Base-by-base conservation (phyloP, 1,284 basidiomycete species). In the Cutaneotrichosporon sp. region DNA sequence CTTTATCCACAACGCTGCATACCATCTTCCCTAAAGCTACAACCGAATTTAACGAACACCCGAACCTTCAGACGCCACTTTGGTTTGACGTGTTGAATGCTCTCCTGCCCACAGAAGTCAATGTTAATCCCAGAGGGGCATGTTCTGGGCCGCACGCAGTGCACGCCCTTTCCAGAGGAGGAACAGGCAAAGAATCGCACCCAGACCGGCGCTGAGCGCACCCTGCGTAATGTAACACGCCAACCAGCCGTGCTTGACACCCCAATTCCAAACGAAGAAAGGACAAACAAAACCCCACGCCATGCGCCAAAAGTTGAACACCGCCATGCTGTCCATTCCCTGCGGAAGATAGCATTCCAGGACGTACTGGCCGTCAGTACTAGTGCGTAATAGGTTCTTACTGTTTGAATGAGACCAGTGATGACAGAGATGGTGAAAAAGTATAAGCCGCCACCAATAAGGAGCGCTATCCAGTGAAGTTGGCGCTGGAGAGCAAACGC, bases 251-350 rank as follows among this genome's bases (percentile, higher is more conserved):
- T 58, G 34, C 23, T 56, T 50, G 3, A 58, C 54, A 12, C 64
- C 66, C 71, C 71, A 74, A 26, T 60, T 55, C 34, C 66, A 65
- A 8, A 68, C 63, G 51, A 71, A 75, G 60, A 73, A 74, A 4
- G 72, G 64, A 12, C 68, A 64, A 0, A 60, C 65, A 46, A 76
- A 76, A 23, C 69, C 70, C 48, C 48, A 69, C 14, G 67, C 59
- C 53, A 62, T 66, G 61, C 72, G 73, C 63, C 68, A 69, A 54
- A 76, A 72, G 58, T 69, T 69, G 62, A 73, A 76, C 35, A 69
- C 66, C 10, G 71, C 69, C 51, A 73, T 69, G 9, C 67, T 68
- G 53, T 71, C 68, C 54, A 70, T 69, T 0, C 64, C 63, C 44
- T 64, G 56, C 14, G 59, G 46, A 43, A 74, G 37, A 57, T 70